Evolutionary conservation across 805 yeast genomes (phyloP).

Genomic region (Sugiyamaella valdiviana): DNA sequence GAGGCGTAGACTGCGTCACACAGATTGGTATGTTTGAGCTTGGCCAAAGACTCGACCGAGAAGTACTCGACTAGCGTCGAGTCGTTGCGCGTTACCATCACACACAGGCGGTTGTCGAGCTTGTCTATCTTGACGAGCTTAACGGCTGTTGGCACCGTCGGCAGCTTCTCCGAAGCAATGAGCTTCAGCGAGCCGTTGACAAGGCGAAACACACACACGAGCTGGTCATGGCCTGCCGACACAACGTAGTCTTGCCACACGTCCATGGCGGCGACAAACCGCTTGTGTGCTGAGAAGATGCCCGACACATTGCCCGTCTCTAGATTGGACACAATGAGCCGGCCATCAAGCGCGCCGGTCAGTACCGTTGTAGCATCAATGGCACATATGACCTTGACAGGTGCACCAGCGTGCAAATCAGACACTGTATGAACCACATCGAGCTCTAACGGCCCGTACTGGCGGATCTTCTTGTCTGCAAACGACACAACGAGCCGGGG

Average conservation of each 20-base stretch:
- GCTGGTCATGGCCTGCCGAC: constrained; percentile 31
- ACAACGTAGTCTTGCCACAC: constrained; percentile 36
- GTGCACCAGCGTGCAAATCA: constrained; percentile 12
- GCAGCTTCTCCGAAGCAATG: background rate
- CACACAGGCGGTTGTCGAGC: constrained; percentile 28
- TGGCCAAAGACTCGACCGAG: constrained; percentile 29
- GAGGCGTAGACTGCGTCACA: constrained; percentile 66
- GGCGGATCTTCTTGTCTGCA: constrained; percentile 9
- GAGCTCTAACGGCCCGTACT: constrained; percentile 5
- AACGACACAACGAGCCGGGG: constrained; percentile 6
- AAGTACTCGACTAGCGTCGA: constrained; percentile 50
- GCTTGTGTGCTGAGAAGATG: constrained; percentile 34
- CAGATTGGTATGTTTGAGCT: constrained; percentile 46
- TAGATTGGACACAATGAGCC: constrained; percentile 27
- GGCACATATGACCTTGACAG: constrained; percentile 8
- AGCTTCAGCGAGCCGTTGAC: background rate
- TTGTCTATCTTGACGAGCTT: constrained; percentile 5
- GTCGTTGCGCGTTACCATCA: constrained; percentile 55
- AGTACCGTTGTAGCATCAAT: constrained; percentile 29
- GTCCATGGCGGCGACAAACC: constrained; percentile 34
- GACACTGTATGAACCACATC: constrained; percentile 3
- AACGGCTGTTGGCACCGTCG: constrained; percentile 12
- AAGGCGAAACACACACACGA: constrained; percentile 16
- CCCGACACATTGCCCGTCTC: constrained; percentile 11
- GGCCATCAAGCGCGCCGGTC: constrained; percentile 52